These are phyloP conservation scores for Moniliophthora roreri DNA, from an alignment of 1,284 basidiomycete genomes.

Conservation along the genomic window DNA sequence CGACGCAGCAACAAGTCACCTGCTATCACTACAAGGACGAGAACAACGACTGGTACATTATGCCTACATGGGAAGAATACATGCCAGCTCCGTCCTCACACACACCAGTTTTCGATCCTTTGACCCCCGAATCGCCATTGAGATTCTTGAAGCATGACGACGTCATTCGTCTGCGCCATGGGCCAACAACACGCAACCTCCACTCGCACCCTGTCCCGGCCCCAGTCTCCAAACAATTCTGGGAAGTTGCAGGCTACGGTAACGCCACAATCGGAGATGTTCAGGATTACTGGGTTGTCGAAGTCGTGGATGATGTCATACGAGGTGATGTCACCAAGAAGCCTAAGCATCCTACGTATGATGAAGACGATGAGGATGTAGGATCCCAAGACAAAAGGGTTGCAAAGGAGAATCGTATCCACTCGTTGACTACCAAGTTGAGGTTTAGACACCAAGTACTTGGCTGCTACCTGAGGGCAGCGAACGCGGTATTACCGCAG, in stretches of 20 bases:
- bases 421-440: slow-evolving; percentile 88
- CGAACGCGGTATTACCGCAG: slow-evolving; percentile 88
- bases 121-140: slow-evolving; percentile 52
- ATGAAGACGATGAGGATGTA: slow-evolving; percentile 29
- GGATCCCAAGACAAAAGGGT: too few species aligned
- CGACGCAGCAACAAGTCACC: slow-evolving; percentile 94
- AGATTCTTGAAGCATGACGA: slow-evolving; percentile 80
- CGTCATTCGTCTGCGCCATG: slow-evolving; percentile 80
- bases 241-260: slow-evolving; percentile 94
- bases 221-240: slow-evolving; percentile 87
- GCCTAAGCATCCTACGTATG: slow-evolving; percentile 2
- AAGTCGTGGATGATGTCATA: slow-evolving; percentile 90
- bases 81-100: too few species aligned
- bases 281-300: slow-evolving; percentile 92
- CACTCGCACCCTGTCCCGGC: slow-evolving; percentile 90
- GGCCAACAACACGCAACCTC: slow-evolving; percentile 84
- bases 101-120: background rate
- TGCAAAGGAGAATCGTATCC: slow-evolving; percentile 63
- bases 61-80: slow-evolving; percentile 77
- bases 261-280: slow-evolving; percentile 84
- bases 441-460: slow-evolving; percentile 79
- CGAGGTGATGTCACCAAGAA: slow-evolving; percentile 42
- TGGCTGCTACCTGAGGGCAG: slow-evolving; percentile 90
- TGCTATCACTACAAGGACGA: slow-evolving; percentile 99
- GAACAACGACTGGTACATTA: slow-evolving; percentile 92